phyloP scores from a whole-genome alignment of 192 early-diverging fungal species.

The Dissophora ornata region DNA sequence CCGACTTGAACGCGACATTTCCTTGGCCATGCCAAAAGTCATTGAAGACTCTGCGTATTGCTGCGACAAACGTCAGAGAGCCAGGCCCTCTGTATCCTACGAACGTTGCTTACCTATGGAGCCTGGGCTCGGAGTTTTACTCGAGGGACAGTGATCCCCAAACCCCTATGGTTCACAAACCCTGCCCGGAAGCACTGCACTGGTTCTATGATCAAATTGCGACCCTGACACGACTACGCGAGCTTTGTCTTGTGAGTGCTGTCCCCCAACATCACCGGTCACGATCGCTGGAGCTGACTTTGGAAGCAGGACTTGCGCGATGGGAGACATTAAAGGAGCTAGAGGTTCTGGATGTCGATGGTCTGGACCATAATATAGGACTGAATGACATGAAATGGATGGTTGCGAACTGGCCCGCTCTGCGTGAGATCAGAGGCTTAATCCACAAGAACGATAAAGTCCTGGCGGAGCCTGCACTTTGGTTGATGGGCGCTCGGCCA shows the following conservation, averaged over 20 bases:
- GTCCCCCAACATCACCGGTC: not conserved
- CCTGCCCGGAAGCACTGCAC: not conserved
- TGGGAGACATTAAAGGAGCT: constrained; percentile 6
- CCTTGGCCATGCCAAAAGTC: too few relatives aligned
- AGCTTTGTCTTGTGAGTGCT: constrained; percentile 14
- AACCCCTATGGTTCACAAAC: not conserved
- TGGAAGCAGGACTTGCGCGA: constrained; percentile 8
- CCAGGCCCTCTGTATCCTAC: too few relatives aligned
- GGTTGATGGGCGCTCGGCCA: not conserved
- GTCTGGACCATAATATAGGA: constrained; percentile 8
- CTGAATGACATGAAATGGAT: constrained; percentile 25
- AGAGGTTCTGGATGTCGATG: constrained; percentile 11
- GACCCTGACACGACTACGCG: not conserved
- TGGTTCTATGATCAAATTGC: constrained; percentile 21
- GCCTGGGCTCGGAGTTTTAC: too few relatives aligned
- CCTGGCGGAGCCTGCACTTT: constrained; percentile 10
- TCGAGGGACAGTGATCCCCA: not conserved
- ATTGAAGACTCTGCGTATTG: too few relatives aligned
- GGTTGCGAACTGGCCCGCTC: constrained; percentile 11
- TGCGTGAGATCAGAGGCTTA: not conserved
- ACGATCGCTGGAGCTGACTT: not conserved
- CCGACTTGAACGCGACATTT: too few relatives aligned
- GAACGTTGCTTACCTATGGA: not conserved
- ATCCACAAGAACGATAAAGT: not conserved
- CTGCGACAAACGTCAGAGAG: too few relatives aligned